A percentile compares a stretch with the other conserved stretches of the same genome.
Evolutionary conservation across 2,329 filamentous ascomycete genomes (phyloP).

Genomic region (Phaeophleospora eucalypticola): DNA sequence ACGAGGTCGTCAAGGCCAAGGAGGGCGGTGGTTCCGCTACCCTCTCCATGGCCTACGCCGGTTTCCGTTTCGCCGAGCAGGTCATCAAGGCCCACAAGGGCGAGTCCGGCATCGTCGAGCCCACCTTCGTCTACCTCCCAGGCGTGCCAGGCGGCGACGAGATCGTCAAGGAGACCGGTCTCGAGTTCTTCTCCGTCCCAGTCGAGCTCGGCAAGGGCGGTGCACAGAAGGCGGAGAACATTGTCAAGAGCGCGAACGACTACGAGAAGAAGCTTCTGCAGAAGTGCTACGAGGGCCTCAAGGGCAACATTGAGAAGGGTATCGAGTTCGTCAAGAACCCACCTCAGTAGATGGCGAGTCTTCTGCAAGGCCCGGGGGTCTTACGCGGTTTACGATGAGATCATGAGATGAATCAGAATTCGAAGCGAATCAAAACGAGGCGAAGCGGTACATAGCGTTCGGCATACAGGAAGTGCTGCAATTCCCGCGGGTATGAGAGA

Average conservation of each 20-base stretch:
- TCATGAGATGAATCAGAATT: constrained; percentile 8
- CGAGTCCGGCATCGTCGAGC: constrained; percentile 89
- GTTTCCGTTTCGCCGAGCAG: constrained; percentile 93
- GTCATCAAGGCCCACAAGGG: constrained; percentile 83
- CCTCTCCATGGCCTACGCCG: constrained; percentile 91
- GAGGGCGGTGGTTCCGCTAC: constrained; percentile 86
- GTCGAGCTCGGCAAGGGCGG: constrained; percentile 83
- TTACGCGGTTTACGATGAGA: constrained; percentile 6
- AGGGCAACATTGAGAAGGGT: constrained; percentile 93
- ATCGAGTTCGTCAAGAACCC: constrained; percentile 83
- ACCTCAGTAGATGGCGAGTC: constrained; percentile 49
- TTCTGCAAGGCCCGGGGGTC: not conserved
- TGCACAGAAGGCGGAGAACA: constrained; percentile 79
- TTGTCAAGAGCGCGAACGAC: constrained; percentile 70
- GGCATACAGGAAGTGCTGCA: constrained; percentile 7
- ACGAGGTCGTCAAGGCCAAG: constrained; percentile 95
- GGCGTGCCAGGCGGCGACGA: constrained; percentile 84
- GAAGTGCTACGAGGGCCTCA: constrained; percentile 70
- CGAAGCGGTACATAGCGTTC: constrained; percentile 9
- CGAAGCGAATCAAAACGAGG: not conserved
- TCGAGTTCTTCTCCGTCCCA: constrained; percentile 93
- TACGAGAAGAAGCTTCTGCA: constrained; percentile 86
- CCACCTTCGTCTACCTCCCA: constrained; percentile 91
- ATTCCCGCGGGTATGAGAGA: not conserved
- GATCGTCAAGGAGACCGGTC: constrained; percentile 75